Percentiles rank a stretch among this genome's conserved stretches.
These are phyloP conservation scores for Parastagonospora nodorum DNA, from an alignment of 2,329 filamentous ascomycete species.

Conservation along the genomic window DNA sequence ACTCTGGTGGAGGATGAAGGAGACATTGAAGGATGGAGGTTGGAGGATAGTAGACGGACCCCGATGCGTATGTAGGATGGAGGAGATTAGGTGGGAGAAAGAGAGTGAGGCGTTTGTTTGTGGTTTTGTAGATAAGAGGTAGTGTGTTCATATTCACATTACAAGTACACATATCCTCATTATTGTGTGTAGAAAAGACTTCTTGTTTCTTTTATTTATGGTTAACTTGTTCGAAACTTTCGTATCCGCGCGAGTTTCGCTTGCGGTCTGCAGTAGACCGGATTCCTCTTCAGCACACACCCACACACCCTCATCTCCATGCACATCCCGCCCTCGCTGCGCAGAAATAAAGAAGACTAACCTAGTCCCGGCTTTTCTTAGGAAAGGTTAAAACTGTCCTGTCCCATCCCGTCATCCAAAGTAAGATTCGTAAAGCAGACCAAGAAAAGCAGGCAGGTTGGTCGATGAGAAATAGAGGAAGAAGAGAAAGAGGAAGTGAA, in stretches of 20 bases:
- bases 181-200: background rate
- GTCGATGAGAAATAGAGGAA: constrained; percentile 1
- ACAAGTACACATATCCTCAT: background rate
- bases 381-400: background rate
- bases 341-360: no score
- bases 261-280: background rate
- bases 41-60: no score
- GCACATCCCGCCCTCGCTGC: no score
- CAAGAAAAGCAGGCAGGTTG: background rate
- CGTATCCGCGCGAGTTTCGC: no score
- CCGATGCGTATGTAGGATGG: no score
- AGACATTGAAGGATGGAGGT: no score
- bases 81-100: no score
- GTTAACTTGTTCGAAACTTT: background rate
- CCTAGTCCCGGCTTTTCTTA: background rate
- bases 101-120: no score
- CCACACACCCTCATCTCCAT: no score
- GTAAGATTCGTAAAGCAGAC: background rate
- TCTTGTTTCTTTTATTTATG: background rate
- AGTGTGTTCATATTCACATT: background rate
- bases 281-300: no score
- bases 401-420: background rate
- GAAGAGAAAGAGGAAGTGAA: constrained; percentile 8
- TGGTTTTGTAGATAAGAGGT: no score
- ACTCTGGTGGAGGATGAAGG: no score